A percentile compares a stretch with the other conserved stretches of the same genome.
phyloP scores from a whole-genome alignment of 2,329 filamentous ascomycete species.

The Cladobotryum protrusum region DNA sequence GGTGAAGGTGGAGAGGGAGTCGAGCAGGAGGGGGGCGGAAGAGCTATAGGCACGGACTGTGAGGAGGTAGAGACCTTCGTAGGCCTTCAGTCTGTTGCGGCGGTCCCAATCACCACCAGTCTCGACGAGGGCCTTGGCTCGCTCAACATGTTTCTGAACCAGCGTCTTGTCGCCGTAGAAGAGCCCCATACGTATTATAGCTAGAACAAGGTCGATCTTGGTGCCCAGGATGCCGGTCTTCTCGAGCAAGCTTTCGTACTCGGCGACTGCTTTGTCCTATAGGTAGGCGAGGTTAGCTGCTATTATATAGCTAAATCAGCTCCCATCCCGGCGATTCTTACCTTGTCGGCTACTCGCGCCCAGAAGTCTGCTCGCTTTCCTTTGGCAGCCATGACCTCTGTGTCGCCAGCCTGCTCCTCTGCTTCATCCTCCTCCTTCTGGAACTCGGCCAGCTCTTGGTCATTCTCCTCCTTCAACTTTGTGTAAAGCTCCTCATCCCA shows the following conservation, averaged over 20 bases:
- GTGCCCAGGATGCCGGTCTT: conserved; percentile 96
- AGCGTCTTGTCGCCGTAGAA: conserved; percentile 93
- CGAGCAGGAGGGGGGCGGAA: conserved; percentile 86
- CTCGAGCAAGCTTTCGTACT: conserved; percentile 89
- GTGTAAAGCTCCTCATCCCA: conserved; percentile 92
- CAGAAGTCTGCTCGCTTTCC: conserved; percentile 96
- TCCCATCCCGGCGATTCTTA: conserved; percentile 30
- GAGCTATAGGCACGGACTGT: conserved; percentile 86
- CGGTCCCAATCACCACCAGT: conserved; percentile 97
- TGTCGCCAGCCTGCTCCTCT: conserved; percentile 91
- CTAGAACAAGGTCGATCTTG: conserved; percentile 95
- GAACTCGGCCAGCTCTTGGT: conserved; percentile 66
- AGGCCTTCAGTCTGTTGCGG: conserved; percentile 96
- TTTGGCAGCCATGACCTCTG: conserved; percentile 84
- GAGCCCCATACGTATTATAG: conserved; percentile 89
- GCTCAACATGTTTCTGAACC: conserved; percentile 90
- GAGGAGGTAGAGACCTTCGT: conserved; percentile 89
- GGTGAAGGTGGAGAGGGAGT: conserved; percentile 96
- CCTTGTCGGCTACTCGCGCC: conserved; percentile 94
- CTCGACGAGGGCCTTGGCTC: conserved; percentile 84
- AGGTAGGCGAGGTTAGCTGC: not conserved
- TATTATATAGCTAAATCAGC: not conserved
- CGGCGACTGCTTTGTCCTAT: conserved; percentile 87
- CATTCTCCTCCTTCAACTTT: conserved; percentile 68
- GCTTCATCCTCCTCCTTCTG: conserved; percentile 91